Percentiles rank a stretch among this genome's conserved stretches.
Conservation (phyloP, 306 rosid species). For the Herpetospermum pedunculosum region DNA sequence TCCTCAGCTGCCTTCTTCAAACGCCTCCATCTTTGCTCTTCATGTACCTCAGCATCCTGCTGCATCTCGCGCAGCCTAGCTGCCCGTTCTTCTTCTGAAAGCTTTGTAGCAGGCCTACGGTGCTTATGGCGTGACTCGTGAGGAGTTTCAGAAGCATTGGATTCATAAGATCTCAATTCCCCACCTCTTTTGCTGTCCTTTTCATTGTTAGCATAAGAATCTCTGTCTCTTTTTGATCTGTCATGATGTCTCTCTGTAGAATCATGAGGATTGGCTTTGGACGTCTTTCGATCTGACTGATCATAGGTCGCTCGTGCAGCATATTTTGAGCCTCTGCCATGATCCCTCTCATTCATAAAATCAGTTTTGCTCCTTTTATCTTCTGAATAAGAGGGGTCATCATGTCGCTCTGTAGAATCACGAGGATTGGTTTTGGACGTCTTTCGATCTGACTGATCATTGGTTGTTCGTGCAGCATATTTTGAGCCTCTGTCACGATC, state of each 20-base stretch:
- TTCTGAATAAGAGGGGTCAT: slow-evolving; percentile 12
- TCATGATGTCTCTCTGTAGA: slow-evolving; percentile 25
- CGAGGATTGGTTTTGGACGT: slow-evolving; percentile 16
- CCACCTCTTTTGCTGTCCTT: slow-evolving; percentile 20
- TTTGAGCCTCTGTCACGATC: slow-evolving; percentile 17
- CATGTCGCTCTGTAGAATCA: slow-evolving; percentile 13
- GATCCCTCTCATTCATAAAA: too few relatives aligned
- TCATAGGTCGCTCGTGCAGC: slow-evolving; percentile 26
- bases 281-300: slow-evolving; percentile 21
- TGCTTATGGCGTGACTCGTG: slow-evolving; percentile 37
- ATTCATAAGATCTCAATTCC: slow-evolving; percentile 20
- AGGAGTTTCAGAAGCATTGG: slow-evolving; percentile 16
- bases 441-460: slow-evolving; percentile 22
- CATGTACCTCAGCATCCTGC: slow-evolving; percentile 85
- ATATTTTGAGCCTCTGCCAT: slow-evolving; percentile 19
- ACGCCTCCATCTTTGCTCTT: slow-evolving; percentile 89
- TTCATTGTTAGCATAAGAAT: slow-evolving; percentile 20
- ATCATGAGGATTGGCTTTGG: slow-evolving; percentile 17
- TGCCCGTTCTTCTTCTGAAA: slow-evolving; percentile 81
- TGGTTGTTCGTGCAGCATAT: slow-evolving; percentile 28
- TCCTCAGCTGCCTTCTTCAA: slow-evolving; percentile 76
- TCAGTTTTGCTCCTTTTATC: slow-evolving; percentile 6
- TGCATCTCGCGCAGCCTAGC: slow-evolving; percentile 81
- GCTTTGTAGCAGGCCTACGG: slow-evolving; percentile 49
- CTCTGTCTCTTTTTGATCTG: slow-evolving; percentile 31